Base-by-base conservation (phyloP, 2,329 filamentous ascomycete genomes). In the Thermothelomyces thermophilus region DNA sequence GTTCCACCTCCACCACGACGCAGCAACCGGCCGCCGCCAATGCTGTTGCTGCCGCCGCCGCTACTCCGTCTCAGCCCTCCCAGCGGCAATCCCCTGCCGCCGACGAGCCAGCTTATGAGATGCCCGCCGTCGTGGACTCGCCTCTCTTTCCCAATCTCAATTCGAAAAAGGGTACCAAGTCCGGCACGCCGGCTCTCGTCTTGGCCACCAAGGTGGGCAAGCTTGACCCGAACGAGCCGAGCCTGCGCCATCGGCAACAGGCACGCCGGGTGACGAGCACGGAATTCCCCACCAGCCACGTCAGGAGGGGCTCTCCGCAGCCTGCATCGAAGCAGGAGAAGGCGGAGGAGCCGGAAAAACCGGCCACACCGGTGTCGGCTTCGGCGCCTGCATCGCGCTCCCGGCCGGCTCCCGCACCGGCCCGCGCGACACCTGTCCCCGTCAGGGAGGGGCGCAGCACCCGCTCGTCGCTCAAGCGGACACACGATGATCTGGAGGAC, bases 401-500 rank as follows among this genome's bases (percentile, higher is more conserved):
- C 44, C 48, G 53, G 33, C 36, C 52, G 34, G 46, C 48, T 24
- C 48, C 55, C 20, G 43, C 55, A 1, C 34, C 53, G 9, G 42
- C 43, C n/a, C 58, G 60, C 44, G 49, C 37, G 47, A 60, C 54
- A 61, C 57, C 66, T 55, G 47, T 57, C 63, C 42, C 62, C 9
- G 30, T 14, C 62, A 40, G 62, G 62, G 53, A 69, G 62, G 54
- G 68, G 64, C 68, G 74, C 43, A 66, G 72, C 41, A 77, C 73
- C 36, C 72, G 75, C 34, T 76, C 73, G 13, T 68, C 64, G 28
- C 61, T 68, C 60, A 82, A 80, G 71, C 69, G 77, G 50, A 66
- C 73, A 24, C 68, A 75, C 63, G 77, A 82, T 55, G 77, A 80
- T 51, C 63, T 72, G 14, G 78, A 82, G 47, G 70, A 73, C 41